Percentiles rank a stretch among this genome's conserved stretches.
Conservation (phyloP, 2,329 filamentous ascomycete genomes). For the Paradendryphiella salina region DNA sequence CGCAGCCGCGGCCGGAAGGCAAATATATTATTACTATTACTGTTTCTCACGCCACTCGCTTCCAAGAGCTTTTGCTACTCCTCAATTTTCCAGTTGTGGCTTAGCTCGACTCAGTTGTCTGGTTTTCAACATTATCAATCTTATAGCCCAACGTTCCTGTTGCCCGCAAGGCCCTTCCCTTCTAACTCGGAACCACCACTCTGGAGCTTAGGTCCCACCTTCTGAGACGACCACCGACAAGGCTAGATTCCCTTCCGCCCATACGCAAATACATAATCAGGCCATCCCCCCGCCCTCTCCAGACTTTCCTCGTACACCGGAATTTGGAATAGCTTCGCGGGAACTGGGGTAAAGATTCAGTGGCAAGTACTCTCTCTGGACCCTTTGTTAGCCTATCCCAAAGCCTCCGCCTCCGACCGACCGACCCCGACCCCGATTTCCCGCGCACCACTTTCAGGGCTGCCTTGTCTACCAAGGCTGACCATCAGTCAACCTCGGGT, state of each 20-base stretch:
- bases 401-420: slow-evolving; percentile 1
- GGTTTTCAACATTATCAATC: too few relatives aligned
- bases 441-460: slow-evolving; percentile 9
- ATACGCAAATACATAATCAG: slow-evolving; percentile 9
- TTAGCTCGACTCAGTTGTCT: background rate
- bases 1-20: slow-evolving; percentile 13
- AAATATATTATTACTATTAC: background rate
- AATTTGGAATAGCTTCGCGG: background rate
- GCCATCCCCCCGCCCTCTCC: background rate
- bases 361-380: slow-evolving; percentile 8
- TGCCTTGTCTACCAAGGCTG: background rate
- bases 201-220: slow-evolving; percentile 11
- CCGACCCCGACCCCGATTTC: slow-evolving; percentile 3
- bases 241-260: slow-evolving; percentile 22
- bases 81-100: slow-evolving; percentile 1
- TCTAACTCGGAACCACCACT: slow-evolving; percentile 10
- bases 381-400: background rate
- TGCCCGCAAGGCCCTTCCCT: background rate
- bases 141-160: background rate
- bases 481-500: background rate
- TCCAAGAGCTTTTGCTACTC: background rate
- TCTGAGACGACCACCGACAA: slow-evolving; percentile 16
- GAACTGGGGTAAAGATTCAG: slow-evolving; percentile 3
- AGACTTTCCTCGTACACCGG: background rate
- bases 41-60: slow-evolving; percentile 2